Base-by-base conservation (phyloP, 345 rosid species). In the Syzygium aqueum region DNA sequence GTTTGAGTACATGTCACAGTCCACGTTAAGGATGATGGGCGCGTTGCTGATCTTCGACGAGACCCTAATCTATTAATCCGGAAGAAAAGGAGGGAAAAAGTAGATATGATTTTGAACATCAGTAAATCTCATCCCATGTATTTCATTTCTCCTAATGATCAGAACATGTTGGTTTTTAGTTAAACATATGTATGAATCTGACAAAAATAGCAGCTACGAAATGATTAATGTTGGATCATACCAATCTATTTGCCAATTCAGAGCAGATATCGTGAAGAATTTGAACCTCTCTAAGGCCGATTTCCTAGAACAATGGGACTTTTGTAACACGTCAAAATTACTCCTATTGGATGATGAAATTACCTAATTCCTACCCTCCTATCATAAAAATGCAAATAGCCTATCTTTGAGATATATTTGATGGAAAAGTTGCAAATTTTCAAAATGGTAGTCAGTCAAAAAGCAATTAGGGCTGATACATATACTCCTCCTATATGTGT, bases 1-100 rank as follows among this genome's bases (percentile, higher is more conserved):
- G 89, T 90, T 93, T 2, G 95, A 91, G 87, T 87, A 91, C 95
- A 93, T 92, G 87, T 93, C 94, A 52, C 95, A 93, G 88, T 92
- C 94, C 30, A 93, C 61, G 77, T 85, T 89, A 2, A 92, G 92
- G 53, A 92, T 90, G 50, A 92, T 88, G 3, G 86, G 51, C 49
- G 91, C 92, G 82, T 91, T 89, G 90, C 93, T 93, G 51, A 92
- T 91, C 53, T 89, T 88, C 7, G 90, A 92, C 15, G 95, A 93
- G 51, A 93, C 94, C 84, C 95, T 91, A 86, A 91, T 91, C 95
- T 92, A 84, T 77, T 52, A 87, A 85, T 15, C 57, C 56, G 23
- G 85, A 84, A 52, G 37, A 40, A 77, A 40, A 21, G 19, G 30
- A 85, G 50, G 28, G 30, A 85, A 56, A 33, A 53, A 85, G 16